phyloP scores from a whole-genome alignment of 352 stramenopile species.

The Globisporangium okanoganense region DNA sequence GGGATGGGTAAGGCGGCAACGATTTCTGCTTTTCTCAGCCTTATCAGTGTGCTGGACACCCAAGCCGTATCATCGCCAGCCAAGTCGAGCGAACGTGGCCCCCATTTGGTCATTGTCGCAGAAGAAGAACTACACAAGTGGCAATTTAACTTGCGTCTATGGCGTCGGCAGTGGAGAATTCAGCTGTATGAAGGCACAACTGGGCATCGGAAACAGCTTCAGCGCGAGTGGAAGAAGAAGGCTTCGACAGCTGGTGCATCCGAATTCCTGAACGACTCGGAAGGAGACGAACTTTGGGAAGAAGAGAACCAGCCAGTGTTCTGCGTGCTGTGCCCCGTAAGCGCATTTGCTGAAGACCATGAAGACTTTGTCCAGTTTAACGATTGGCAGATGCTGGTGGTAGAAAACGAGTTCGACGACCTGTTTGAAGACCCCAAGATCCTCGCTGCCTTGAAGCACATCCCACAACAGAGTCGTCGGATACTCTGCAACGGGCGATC shows the following conservation, averaged over 20 bases:
- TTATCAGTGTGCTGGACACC: conserved; percentile 36
- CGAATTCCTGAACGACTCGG: conserved; percentile 34
- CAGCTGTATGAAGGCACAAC: conserved; percentile 53
- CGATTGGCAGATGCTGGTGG: conserved; percentile 67
- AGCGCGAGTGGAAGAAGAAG: conserved; percentile 53
- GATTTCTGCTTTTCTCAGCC: conserved; percentile 67
- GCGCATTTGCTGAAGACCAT: conserved; percentile 46
- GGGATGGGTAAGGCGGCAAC: conserved; percentile 84
- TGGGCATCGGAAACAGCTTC: conserved; percentile 37
- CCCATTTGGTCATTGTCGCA: conserved; percentile 77
- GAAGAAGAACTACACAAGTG: conserved; percentile 81
- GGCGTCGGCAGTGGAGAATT: conserved; percentile 44
- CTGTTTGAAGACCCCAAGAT: conserved; percentile 40
- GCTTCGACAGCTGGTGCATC: background rate
- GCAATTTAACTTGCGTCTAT: conserved; percentile 61
- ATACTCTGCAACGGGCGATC: conserved; percentile 61
- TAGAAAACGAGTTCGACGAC: conserved; percentile 62
- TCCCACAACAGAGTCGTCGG: conserved; percentile 46
- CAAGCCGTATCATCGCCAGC: background rate
- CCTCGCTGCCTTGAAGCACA: conserved; percentile 33
- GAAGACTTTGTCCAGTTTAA: conserved; percentile 41
- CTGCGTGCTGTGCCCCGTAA: conserved; percentile 57
- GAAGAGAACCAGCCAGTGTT: conserved; percentile 43
- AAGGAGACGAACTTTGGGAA: conserved; percentile 39
- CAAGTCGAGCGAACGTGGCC: conserved; percentile 14